Evolutionary conservation across 148 eudicot genomes (phyloP), one percentile per base, ranked within the genome.

Genomic region (Diospyros kaki): DNA sequence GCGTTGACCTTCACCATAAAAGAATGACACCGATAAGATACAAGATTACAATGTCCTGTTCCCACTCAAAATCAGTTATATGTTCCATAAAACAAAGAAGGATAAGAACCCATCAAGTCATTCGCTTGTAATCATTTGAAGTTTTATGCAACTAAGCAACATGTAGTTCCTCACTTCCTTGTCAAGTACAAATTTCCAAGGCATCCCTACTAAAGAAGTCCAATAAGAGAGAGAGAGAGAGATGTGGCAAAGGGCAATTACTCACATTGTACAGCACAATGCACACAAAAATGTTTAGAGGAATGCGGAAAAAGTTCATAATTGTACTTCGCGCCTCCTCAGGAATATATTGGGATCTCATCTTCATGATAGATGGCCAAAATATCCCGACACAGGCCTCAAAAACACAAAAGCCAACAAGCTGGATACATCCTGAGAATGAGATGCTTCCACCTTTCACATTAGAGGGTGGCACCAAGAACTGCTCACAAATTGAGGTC

Each of bases 291-390:
- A 95, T 88, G 81, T 92, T 95, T 17, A 95, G 93, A 56, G 98
- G 98, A 81, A 95, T 89, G 62, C 98, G 92, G 96, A 95, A 95
- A 80, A 95, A 95, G 84, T 95, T 95, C 98, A 95, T 95, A 75
- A 95, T 92, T 75, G 98, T 95, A 89, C 98, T 92, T 83, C 97
- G 85, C 66, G 98, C 97, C 85, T 95, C 98, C 84, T 95, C 98
- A 1, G 98, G 98, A 75, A 95, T 90, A 82, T 95, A 95, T 74
- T 95, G 98, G 74, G 97, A 92, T 77, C 97, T 92, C 98, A 95
- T 95, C 85, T 95, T 95, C 98, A 95, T 95, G 67, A 95, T 90
- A 52, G 98, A 95, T 61, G 97, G 98, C 98, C 98, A 95, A 77
- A 95, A 95, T 64, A 95, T 81, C 5, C 98, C 98, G 50, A 94